These are phyloP conservation scores for Lactarius hatsudake DNA, from an alignment of 768 basidiomycete species.

Conservation along the genomic window DNA sequence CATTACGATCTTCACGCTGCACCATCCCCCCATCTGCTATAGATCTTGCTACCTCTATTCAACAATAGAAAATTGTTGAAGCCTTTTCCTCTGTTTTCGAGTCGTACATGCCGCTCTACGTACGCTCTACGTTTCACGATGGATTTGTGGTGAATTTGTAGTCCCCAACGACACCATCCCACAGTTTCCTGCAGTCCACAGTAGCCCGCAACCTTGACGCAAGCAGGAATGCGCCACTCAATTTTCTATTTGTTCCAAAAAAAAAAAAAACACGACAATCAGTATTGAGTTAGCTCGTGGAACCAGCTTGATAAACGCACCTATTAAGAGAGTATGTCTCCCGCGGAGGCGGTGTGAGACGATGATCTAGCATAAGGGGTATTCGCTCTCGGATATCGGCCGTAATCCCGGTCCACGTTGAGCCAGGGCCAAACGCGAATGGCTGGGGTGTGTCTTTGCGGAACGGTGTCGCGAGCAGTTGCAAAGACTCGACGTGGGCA, in stretches of 20 bases:
- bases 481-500: constrained; percentile 82
- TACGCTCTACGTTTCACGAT: constrained; percentile 15
- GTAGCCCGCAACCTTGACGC: constrained; percentile 71
- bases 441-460: constrained; percentile 57
- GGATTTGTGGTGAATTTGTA: constrained; percentile 35
- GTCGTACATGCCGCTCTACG: neutral
- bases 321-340: constrained; percentile 96
- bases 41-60: neutral
- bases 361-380: constrained; percentile 84
- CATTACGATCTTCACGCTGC: neutral
- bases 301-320: constrained; percentile 38
- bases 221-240: constrained; percentile 79
- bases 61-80: constrained; percentile 16
- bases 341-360: constrained; percentile 87
- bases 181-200: constrained; percentile 70
- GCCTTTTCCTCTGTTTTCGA: no score
- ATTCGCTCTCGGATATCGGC: constrained; percentile 74
- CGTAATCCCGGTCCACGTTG: constrained; percentile 69
- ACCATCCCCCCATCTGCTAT: neutral
- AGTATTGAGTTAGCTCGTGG: neutral
- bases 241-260: constrained; percentile 55
- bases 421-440: constrained; percentile 73
- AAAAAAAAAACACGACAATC: neutral
- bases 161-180: constrained; percentile 61
- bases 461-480: constrained; percentile 86